Base-by-base conservation (phyloP, 108 stramenopile species). In the Aurantiochytrium sp. region DNA sequence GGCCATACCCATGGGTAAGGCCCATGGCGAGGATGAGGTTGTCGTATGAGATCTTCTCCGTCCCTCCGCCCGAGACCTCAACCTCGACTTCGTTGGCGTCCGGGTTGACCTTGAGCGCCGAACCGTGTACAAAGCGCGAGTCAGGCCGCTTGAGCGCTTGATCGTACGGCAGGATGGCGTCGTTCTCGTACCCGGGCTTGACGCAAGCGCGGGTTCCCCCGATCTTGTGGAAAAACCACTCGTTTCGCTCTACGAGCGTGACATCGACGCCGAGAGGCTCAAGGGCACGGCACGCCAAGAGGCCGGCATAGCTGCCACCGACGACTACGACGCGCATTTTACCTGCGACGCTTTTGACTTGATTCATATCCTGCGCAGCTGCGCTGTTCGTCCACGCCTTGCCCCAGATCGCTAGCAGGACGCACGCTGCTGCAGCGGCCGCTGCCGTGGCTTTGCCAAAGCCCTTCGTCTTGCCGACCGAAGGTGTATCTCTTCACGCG, bases 1-100 rank as follows among this genome's bases (percentile, higher is more conserved):
- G 73, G n/a, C 73, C 73, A 81, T 81, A 81, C 12, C 73, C 73
- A 24, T 81, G 73, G 19, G 6, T 41, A 12, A 81, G 39, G 42
- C 73, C 73, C 73, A 48, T 81, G 39, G 73, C 73, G 27, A 81
- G 39, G 6, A 81, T 2, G 45, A 81, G 73, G 45, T 48, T 48
- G 30, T 81, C 73, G 39, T 81, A 81, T 15, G 6, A 6, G 30
- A 81, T 48, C 27, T 6, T 48, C 39, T 81, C 73, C n/a, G 36
- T 37, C n/a, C 19, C 39, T 12, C 42, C 73, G 3, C 32, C 19
- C 17, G 73, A 6, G 36, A 41, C 10, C 21, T 24, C 27, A 42
- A 81, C 45, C 45, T 81, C 19, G 34, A 65, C 59, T 12, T 30
- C 10, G 42, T 81, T 41, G 45, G 50, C 30, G 6, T 6, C n/a